Evolutionary conservation across 306 rosid genomes (phyloP), one percentile per base, ranked within the genome.

Genomic region (Cicer cuneatum): DNA sequence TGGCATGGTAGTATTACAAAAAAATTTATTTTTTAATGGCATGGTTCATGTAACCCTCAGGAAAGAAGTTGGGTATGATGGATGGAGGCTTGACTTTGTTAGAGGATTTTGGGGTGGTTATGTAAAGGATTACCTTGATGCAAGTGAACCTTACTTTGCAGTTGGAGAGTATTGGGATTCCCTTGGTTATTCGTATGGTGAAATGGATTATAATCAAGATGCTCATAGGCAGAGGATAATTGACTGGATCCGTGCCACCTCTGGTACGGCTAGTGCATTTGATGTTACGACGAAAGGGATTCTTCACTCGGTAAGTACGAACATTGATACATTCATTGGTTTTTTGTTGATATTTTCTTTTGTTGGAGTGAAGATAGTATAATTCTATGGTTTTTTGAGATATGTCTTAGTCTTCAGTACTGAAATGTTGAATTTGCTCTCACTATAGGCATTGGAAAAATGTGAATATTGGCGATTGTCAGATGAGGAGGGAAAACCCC

Each of bases 41-140:
- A n/a, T n/a, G 33, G 33, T 29, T 29, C 33, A 29, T 29, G 33
- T 29, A 29, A 29, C 33, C 5, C 33, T 70, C 90, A 94, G 99
- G 90, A 9, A 92, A 21, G 99, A 95, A 80, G 87, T 95, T 46
- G 99, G 99, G 66, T 95, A 89, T 69, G 98, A 90, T 70, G 99
- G 99, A 57, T 95, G 99, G 99, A 86, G 99, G 86, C 99, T 95
- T 78, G 99, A 95, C 89, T 95, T 90, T 86, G 98, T 78, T 13
- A 74, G 98, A 82, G 99, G 99, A 64, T 95, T 95, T 86, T 95
- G 99, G 99, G 99, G 99, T 72, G 99, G 99, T 74, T 95, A 95
- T 80, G 91, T 95, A 53, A 92, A 87, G 87, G 97, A 95, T 82
- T 95, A 95, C 84, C 16, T 95, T 41, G 90, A 90, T 42, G 88